Percentiles rank a stretch among this genome's conserved stretches.
Evolutionary conservation across 257 asterid species (phyloP).

Genomic region (Scutellaria galericulata): DNA sequence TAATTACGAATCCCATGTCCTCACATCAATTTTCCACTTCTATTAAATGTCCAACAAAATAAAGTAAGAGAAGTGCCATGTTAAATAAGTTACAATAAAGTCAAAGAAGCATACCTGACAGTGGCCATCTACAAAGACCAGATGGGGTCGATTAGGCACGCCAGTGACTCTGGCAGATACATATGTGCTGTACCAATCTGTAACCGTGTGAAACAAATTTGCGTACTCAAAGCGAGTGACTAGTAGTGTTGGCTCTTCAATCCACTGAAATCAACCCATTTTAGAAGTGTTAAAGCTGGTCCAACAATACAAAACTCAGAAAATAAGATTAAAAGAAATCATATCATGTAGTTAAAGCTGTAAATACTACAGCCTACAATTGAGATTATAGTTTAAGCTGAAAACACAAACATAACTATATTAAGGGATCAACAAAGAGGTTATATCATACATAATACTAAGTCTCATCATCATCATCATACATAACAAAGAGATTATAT

Average conservation of each 20-base stretch:
- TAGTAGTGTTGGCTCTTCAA: slow-evolving; percentile 88
- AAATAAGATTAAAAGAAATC: slow-evolving; percentile 4
- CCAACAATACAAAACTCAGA: not conserved
- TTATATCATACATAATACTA: not conserved
- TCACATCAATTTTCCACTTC: not conserved
- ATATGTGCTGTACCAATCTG: slow-evolving; percentile 98
- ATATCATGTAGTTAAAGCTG: not conserved
- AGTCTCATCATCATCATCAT: no score
- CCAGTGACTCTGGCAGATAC: slow-evolving; percentile 91
- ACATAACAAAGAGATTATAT: no score
- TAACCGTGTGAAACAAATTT: slow-evolving; percentile 89
- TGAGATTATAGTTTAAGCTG: not conserved
- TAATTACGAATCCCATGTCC: not conserved
- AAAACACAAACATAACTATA: not conserved
- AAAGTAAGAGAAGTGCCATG: not conserved
- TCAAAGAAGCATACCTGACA: slow-evolving; percentile 68
- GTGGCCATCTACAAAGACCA: slow-evolving; percentile 94
- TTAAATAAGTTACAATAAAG: not conserved
- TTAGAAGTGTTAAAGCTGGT: slow-evolving; percentile 24
- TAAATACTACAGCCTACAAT: not conserved
- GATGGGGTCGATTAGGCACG: slow-evolving; percentile 85
- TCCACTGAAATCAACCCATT: slow-evolving; percentile 71
- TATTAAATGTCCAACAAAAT: not conserved
- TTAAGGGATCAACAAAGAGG: not conserved
- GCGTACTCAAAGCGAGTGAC: slow-evolving; percentile 96